A percentile compares a stretch with the other conserved stretches of the same genome.
Conservation (phyloP, 805 yeast species). For the Kodamaea hsintzibuensis region DNA sequence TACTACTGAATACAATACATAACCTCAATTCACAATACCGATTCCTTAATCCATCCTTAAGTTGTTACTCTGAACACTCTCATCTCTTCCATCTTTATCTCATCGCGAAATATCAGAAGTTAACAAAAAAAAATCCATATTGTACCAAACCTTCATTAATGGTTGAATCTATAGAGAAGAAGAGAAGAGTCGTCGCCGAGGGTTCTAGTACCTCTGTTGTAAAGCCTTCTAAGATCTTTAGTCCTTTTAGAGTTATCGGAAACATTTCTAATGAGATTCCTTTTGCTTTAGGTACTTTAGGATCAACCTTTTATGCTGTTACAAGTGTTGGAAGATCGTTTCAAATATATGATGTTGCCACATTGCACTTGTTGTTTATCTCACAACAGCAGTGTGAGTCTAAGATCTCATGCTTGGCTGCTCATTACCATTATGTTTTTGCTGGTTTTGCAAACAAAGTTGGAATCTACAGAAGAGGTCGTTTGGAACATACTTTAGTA, state of each 20-base stretch:
- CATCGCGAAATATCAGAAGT: slow-evolving; percentile 6
- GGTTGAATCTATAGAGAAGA: slow-evolving; percentile 34
- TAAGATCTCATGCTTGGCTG: slow-evolving; percentile 67
- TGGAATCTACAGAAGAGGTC: slow-evolving; percentile 84
- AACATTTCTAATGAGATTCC: slow-evolving; percentile 86
- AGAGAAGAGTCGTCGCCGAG: slow-evolving; percentile 27
- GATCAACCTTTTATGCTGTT: slow-evolving; percentile 81
- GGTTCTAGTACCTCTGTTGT: neutral
- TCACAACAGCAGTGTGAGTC: slow-evolving; percentile 75
- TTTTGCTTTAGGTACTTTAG: slow-evolving; percentile 84
- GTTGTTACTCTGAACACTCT: neutral
- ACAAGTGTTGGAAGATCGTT: slow-evolving; percentile 88
- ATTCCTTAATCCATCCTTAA: neutral
- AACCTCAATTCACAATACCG: neutral
- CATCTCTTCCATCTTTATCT: slow-evolving; percentile 4
- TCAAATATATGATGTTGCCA: slow-evolving; percentile 91
- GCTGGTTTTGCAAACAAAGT: slow-evolving; percentile 72
- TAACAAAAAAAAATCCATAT: slow-evolving; percentile 3
- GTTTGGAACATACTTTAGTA: slow-evolving; percentile 47
- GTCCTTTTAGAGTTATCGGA: slow-evolving; percentile 86
- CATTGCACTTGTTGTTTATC: slow-evolving; percentile 80
- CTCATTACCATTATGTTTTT: slow-evolving; percentile 83
- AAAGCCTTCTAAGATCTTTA: slow-evolving; percentile 52
- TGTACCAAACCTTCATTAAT: slow-evolving; percentile 7
- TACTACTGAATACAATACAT: neutral